These are phyloP conservation scores for Aspergillus sp. DNA, from an alignment of 2,329 filamentous ascomycete species.

Conservation along the genomic window DNA sequence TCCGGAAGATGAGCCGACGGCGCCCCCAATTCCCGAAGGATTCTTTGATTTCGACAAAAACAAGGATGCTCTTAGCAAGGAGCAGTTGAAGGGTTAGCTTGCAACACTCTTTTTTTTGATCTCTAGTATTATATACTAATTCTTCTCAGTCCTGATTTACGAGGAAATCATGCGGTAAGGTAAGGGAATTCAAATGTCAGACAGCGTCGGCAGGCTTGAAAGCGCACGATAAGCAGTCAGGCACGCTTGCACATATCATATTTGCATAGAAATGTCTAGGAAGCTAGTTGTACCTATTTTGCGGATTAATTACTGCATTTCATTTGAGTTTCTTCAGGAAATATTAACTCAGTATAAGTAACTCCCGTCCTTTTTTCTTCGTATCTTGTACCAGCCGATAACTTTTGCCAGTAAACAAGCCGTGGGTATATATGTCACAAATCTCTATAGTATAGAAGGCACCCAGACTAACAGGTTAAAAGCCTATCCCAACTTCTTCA, in stretches of 20 bases:
- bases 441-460: too few species aligned
- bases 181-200: neutral
- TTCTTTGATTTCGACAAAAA: slow-evolving; percentile 99
- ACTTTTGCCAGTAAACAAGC: neutral
- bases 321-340: neutral
- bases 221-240: slow-evolving; percentile 7
- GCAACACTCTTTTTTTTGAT: neutral
- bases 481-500: slow-evolving; percentile 17
- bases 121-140: slow-evolving; percentile 12
- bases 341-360: neutral
- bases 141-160: slow-evolving; percentile 72
- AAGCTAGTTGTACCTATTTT: slow-evolving; percentile 8
- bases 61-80: slow-evolving; percentile 97
- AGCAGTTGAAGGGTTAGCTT: slow-evolving; percentile 80
- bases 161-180: slow-evolving; percentile 83
- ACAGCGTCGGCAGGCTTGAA: neutral
- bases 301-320: slow-evolving; percentile 7
- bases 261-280: slow-evolving; percentile 18
- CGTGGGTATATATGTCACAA: neutral
- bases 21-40: slow-evolving; percentile 93
- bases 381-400: neutral
- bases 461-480: too few species aligned
- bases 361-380: neutral
- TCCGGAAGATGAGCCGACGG: slow-evolving; percentile 95
- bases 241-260: slow-evolving; percentile 18